Conservation (phyloP, 108 stramenopile species). For the Hondaea fermentalgiana region DNA sequence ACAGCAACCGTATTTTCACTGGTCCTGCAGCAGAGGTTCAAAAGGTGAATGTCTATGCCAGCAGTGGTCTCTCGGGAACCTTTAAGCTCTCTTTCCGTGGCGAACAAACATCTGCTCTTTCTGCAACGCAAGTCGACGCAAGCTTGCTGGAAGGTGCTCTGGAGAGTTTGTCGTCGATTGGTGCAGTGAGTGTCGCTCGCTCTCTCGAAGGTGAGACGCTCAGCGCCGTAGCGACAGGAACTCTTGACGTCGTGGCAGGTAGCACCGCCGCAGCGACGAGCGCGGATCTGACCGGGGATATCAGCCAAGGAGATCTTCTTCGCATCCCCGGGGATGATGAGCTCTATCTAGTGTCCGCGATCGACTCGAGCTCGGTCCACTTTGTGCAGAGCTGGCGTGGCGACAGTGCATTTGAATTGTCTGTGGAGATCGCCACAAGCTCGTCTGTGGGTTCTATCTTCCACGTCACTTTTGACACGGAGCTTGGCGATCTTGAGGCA, state of each 20-base stretch:
- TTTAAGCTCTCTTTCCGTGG: neutral
- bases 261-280: neutral
- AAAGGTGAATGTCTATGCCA: neutral
- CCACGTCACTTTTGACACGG: neutral
- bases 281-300: neutral
- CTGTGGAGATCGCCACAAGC: neutral
- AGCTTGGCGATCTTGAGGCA: neutral
- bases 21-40: neutral
- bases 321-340: constrained; percentile 11
- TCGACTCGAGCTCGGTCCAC: neutral
- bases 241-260: neutral
- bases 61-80: neutral
- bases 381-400: neutral
- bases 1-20: neutral
- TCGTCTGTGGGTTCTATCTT: neutral
- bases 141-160: neutral
- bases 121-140: neutral
- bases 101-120: neutral
- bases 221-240: neutral
- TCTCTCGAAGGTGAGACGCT: neutral
- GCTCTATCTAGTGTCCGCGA: neutral
- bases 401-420: neutral
- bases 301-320: neutral
- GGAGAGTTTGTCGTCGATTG: neutral
- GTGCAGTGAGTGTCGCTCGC: neutral